phyloP scores from a whole-genome alignment of 2,329 filamentous ascomycete species.

The Purpureocillium lavendulum region DNA sequence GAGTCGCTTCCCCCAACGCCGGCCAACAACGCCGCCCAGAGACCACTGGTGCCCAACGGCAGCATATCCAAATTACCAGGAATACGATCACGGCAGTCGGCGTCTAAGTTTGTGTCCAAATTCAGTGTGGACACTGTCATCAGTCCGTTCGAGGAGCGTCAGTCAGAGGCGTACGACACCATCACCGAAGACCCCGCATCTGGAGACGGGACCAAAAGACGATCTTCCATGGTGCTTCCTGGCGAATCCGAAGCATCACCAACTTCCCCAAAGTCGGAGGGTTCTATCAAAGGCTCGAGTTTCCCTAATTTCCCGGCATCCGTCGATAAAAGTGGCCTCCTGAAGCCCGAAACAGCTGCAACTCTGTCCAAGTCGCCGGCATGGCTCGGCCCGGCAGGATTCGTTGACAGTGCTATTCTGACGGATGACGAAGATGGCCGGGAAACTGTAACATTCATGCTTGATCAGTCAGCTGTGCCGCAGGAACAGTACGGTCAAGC shows the following conservation, averaged over 20 bases:
- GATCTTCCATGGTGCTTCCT: conserved; percentile 43
- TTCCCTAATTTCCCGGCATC: too few relatives aligned
- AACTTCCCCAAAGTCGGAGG: too few relatives aligned
- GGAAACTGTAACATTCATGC: conserved; percentile 35
- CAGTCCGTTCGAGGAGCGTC: conserved; percentile 6
- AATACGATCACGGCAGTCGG: neutral
- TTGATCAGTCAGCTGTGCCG: conserved; percentile 23
- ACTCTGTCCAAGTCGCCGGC: neutral
- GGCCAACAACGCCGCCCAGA: too few relatives aligned
- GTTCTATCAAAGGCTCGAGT: too few relatives aligned
- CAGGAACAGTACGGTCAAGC: conserved; percentile 6
- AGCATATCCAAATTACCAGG: neutral
- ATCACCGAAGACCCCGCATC: conserved; percentile 7
- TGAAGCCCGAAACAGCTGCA: neutral
- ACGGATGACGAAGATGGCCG: conserved; percentile 17
- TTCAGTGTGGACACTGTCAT: conserved; percentile 21
- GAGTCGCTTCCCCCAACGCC: too few relatives aligned
- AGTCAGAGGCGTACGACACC: conserved; percentile 2
- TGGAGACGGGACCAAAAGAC: conserved; percentile 27
- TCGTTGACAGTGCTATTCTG: conserved; percentile 1
- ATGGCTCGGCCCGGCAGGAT: neutral
- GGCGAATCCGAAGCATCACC: conserved; percentile 3
- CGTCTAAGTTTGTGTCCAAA: conserved; percentile 15
- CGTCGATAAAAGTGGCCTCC: neutral
- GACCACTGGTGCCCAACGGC: too few relatives aligned